These are phyloP conservation scores for Trypanosoma avium DNA, from an alignment of 208 protist genomes.

Conservation along the genomic window DNA sequence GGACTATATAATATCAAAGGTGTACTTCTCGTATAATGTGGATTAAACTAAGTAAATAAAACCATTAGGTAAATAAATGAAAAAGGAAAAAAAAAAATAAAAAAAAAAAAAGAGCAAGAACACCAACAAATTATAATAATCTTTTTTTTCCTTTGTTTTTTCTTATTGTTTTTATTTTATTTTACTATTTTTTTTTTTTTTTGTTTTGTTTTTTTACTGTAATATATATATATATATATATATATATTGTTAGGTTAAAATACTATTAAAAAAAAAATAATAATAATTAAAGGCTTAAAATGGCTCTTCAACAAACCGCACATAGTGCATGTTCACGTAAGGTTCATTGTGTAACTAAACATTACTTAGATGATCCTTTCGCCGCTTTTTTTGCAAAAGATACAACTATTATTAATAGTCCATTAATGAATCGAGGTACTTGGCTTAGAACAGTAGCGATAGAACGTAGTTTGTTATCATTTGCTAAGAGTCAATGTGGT, in stretches of 20 bases:
- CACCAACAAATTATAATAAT: background rate
- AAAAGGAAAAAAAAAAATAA: background rate
- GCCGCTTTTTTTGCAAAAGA: slow-evolving; percentile 77
- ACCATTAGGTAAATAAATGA: background rate
- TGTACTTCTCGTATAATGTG: slow-evolving; percentile 16
- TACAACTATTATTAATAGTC: slow-evolving; percentile 87
- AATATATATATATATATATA: too few relatives aligned
- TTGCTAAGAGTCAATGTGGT: slow-evolving; percentile 34
- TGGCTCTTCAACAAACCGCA: slow-evolving; percentile 86
- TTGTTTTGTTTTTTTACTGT: too few relatives aligned
- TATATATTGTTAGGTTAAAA: background rate
- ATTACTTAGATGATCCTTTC: slow-evolving; percentile 88
- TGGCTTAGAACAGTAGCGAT: slow-evolving; percentile 87
- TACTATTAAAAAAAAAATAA: background rate
- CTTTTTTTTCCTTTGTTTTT: background rate
- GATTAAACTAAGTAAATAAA: background rate
- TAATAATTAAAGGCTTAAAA: slow-evolving; percentile 16
- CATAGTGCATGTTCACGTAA: slow-evolving; percentile 88
- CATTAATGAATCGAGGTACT: slow-evolving; percentile 90
- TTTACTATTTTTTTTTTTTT: background rate
- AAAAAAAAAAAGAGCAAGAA: background rate
- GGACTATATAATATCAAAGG: slow-evolving; percentile 17
- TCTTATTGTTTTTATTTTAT: background rate
- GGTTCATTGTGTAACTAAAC: slow-evolving; percentile 83
- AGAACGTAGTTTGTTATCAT: slow-evolving; percentile 68